A percentile compares a stretch with the other conserved stretches of the same genome.
Evolutionary conservation across 164 flowering plant species (phyloP).

Genomic region (Kalanchoe fedtschenkoi): DNA sequence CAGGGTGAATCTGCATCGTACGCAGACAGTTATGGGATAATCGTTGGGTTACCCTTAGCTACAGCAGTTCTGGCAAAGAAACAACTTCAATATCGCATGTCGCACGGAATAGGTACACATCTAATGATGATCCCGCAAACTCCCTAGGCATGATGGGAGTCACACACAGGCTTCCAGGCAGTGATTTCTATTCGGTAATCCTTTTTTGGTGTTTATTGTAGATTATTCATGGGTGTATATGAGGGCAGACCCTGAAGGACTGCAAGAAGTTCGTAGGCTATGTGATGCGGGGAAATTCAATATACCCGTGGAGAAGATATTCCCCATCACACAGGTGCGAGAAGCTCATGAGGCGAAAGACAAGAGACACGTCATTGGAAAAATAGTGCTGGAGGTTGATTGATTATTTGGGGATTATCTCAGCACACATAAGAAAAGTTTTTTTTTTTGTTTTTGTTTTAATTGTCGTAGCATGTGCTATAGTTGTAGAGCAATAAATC

Average conservation of each 20-base stretch:
- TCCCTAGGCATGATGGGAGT: not conserved
- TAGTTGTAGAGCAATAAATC: not conserved
- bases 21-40: conserved; percentile 76
- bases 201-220: conserved; percentile 17
- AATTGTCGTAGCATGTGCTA: not conserved
- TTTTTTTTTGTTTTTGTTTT: not conserved
- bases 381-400: conserved; percentile 84
- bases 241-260: conserved; percentile 89
- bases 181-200: not conserved
- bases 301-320: conserved; percentile 79
- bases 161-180: not conserved
- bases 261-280: conserved; percentile 58
- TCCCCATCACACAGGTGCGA: conserved; percentile 62
- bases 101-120: conserved; percentile 81
- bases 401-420: conserved; percentile 23
- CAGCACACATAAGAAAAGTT: not conserved
- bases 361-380: conserved; percentile 50
- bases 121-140: not conserved
- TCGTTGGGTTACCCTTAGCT: conserved; percentile 64
- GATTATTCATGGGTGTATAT: conserved; percentile 89
- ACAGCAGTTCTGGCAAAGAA: conserved; percentile 63
- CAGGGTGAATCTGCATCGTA: conserved; percentile 90
- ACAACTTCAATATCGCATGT: conserved; percentile 54
- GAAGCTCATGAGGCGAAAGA: conserved; percentile 92
- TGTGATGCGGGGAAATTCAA: conserved; percentile 63